Evolutionary conservation across 2,329 filamentous ascomycete species (phyloP), one percentile per base, ranked within the genome.

Genomic region (Didymella pomorum): DNA sequence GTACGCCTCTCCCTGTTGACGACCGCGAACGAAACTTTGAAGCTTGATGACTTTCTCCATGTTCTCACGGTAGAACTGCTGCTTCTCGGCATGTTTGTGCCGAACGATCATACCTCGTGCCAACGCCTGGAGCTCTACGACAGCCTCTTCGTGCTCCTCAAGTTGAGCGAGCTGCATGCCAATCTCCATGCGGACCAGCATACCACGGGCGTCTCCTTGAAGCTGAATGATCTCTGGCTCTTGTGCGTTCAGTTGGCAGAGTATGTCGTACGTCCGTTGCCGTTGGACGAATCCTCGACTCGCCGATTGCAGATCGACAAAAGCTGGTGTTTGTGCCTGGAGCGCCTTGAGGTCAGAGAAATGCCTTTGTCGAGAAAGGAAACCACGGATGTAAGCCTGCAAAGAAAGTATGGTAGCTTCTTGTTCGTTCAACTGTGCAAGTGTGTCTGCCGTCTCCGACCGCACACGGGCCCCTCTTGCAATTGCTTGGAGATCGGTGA

Each of bases 1-100:
- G 83, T 99, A 99, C 2, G 95, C 95, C 78, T 99, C 92, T 50
- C 95, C 95, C 77, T 99, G 95, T 48, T 98, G 91, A 74, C 96
- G 95, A 65, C 89, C 95, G 61, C 95, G 88, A 52, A 98, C 89
- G 66, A 98, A 96, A 75, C 95, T 99, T 76, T 99, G 96, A 56
- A 98, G 93, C 79, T 99, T 99, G 82, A 99, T 89, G 25, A 99
- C 95, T 78, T 96, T 98, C 71, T 97, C 88, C 95, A 99, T 99
- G 72, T 99, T 99, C 78, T 96, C 89, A 67, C 90, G 89, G 82
- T 93, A 99, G 79, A 90, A 94, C 21, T 87, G 88, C 73, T 90
- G 88, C 83, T 97, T 97, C 76, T 96, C 92, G 51, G 86, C 87
- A 69, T 96, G 98, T 18, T 83, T 84, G 14, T 82, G 83, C 31